A percentile compares a stretch with the other conserved stretches of the same genome.
Evolutionary conservation across 768 basidiomycete species (phyloP).

Genomic region (Collybia mongolica): DNA sequence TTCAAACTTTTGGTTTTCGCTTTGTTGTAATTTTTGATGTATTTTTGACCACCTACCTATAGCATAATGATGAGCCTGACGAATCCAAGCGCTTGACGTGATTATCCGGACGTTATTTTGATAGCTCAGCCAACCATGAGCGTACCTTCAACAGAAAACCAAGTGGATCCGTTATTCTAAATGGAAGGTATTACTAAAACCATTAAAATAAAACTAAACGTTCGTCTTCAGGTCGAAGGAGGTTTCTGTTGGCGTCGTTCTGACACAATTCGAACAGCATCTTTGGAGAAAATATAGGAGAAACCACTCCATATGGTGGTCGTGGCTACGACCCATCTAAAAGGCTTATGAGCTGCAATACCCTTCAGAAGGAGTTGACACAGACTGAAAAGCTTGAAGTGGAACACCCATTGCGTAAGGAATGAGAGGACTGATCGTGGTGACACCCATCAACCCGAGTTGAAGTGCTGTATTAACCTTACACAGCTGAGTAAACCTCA

Average conservation of each 20-base stretch:
- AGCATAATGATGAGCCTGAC: not conserved
- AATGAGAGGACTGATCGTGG: conserved; percentile 81
- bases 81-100: conserved; percentile 2
- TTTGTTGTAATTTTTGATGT: conserved; percentile 3
- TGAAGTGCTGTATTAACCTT: conserved; percentile 93
- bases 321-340: conserved; percentile 80
- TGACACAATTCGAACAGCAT: conserved; percentile 65
- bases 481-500: not conserved
- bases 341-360: conserved; percentile 3
- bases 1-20: conserved; percentile 6
- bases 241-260: conserved; percentile 28
- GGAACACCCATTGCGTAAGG: conserved; percentile 54
- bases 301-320: conserved; percentile 93
- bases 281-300: conserved; percentile 75
- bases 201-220: not conserved
- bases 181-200: too few relatives aligned
- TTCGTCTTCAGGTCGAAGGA: conserved; percentile 15
- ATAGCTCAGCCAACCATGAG: not conserved
- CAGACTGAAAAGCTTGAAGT: conserved; percentile 76
- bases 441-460: conserved; percentile 85
- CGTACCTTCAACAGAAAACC: too few relatives aligned
- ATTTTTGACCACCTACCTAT: conserved; percentile 7
- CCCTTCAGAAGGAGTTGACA: conserved; percentile 12
- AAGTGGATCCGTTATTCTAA: too few relatives aligned
- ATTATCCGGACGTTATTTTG: not conserved